A percentile compares a stretch with the other conserved stretches of the same genome.
These are phyloP conservation scores for Melanomma pulvis-pyrius DNA, from an alignment of 495 filamentous ascomycete genomes.

Conservation along the genomic window DNA sequence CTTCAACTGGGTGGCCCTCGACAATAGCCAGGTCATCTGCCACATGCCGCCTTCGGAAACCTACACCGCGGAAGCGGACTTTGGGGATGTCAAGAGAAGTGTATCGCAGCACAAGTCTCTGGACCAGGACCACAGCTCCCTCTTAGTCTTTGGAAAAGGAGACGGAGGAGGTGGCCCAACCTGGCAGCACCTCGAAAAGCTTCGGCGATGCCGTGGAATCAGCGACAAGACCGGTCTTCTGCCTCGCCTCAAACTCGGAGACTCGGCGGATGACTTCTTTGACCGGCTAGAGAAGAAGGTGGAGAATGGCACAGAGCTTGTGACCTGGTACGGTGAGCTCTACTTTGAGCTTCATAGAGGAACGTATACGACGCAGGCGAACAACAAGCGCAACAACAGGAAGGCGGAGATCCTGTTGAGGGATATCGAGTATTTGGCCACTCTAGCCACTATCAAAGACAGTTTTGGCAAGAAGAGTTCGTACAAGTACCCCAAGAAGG, in stretches of 20 bases:
- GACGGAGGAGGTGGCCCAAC: conserved; percentile 96
- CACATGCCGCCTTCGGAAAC: conserved; percentile 96
- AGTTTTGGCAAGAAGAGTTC: conserved; percentile 40
- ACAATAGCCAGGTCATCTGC: conserved; percentile 94
- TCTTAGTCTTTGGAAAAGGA: conserved; percentile 93
- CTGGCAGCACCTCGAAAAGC: conserved; percentile 91
- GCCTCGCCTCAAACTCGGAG: conserved; percentile 85
- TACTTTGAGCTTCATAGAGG: conserved; percentile 97
- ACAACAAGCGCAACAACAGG: conserved; percentile 94
- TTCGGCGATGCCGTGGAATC: conserved; percentile 90
- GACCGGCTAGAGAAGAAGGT: conserved; percentile 73
- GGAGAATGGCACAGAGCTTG: conserved; percentile 72
- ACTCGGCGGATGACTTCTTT: conserved; percentile 96
- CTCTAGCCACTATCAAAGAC: conserved; percentile 73
- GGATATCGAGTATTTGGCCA: conserved; percentile 86
- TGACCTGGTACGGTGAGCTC: conserved; percentile 97
- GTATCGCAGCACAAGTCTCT: conserved; percentile 92
- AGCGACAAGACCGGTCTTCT: conserved; percentile 83
- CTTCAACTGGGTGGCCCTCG: conserved; percentile 95
- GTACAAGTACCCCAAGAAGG: conserved; percentile 89
- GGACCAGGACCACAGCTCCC: conserved; percentile 82
- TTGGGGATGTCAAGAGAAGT: conserved; percentile 91
- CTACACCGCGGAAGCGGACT: conserved; percentile 91
- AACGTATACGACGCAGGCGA: conserved; percentile 95
- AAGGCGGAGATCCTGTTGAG: conserved; percentile 80